Percentiles rank a stretch among this genome's conserved stretches.
phyloP scores from a whole-genome alignment of 306 rosid species.

The Pterocarpus macrocarpus region DNA sequence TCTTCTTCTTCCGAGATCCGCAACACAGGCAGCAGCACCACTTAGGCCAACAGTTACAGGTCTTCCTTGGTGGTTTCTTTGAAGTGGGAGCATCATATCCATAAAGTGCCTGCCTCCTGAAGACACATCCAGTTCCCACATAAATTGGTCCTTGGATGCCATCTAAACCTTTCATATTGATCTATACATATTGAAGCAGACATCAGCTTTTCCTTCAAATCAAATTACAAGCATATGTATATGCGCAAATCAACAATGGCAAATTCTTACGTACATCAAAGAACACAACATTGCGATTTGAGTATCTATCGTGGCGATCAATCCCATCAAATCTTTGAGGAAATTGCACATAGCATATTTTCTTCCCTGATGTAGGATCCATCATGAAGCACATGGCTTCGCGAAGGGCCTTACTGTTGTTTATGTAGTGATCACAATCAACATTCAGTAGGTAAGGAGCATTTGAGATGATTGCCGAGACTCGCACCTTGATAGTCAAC shows the following conservation, averaged over 20 bases:
- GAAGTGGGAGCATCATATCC: constrained; percentile 85
- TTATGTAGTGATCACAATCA: constrained; percentile 97
- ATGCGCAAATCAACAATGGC: not conserved
- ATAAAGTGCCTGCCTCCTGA: constrained; percentile 93
- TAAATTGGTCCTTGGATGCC: constrained; percentile 83
- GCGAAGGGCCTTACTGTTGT: constrained; percentile 93
- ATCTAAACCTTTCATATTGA: constrained; percentile 96
- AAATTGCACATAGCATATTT: constrained; percentile 89
- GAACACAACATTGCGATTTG: constrained; percentile 93
- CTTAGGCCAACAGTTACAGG: constrained; percentile 88
- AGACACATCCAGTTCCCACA: constrained; percentile 96
- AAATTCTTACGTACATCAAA: constrained; percentile 75
- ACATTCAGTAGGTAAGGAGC: constrained; percentile 91
- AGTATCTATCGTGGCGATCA: constrained; percentile 91
- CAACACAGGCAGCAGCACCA: constrained; percentile 79
- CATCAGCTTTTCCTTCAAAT: constrained; percentile 37
- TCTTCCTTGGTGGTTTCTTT: constrained; percentile 77
- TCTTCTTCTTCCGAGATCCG: constrained; percentile 71
- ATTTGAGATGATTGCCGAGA: constrained; percentile 88
- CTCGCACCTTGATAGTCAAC: constrained; percentile 68
- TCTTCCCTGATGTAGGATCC: constrained; percentile 91
- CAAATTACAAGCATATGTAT: not conserved
- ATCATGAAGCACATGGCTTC: constrained; percentile 98
- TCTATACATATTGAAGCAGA: constrained; percentile 52
- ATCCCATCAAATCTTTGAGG: constrained; percentile 97